Base-by-base conservation (phyloP, 805 yeast genomes). In the Alloascoidea africana region DNA sequence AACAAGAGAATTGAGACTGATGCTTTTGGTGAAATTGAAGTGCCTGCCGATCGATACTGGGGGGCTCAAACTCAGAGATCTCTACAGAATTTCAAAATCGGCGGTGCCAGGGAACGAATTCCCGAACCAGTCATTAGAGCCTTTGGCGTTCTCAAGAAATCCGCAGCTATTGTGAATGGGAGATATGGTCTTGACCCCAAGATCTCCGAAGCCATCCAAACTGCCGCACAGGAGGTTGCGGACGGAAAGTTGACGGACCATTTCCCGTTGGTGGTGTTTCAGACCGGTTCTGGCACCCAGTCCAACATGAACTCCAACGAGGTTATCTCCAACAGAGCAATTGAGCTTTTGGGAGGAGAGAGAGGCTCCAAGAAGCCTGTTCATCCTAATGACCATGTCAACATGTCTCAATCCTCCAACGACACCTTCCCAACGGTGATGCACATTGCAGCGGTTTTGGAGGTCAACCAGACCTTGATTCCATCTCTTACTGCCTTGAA, bases 371-470 rank as follows among this genome's bases (percentile, higher is more conserved):
- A 89, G 68, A 70, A 63, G 45, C 95, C 95, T 19, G 95, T 89
- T 39, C 98, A 89, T 63, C 98, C 98, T 47, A 89, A 89, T 64
- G 97, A 89, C 62, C 97, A 89, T 64, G 93, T 87, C 53, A 89
- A 89, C 70, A 87, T 85, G 84, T 83, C 96, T 14, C 97, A 91
- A 66, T 84, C 95, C 14, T 85, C 96, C 35, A 89, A 89, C 60
- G 98, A 89, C 64, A 91, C 97, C 39, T 89, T 89, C 82, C 98
- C 98, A 49, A 87, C 98, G 30, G 98, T 89, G 40, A 89, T 89
- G 98, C 98, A 89, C 67, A 89, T 89, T 62, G 96, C 98, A 41
- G 96, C 97, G 14, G 96, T 87, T 45, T 72, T 81, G 34, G 95
- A 89, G 66, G 81, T 89, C 63, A 64, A 78, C 39, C 53, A 71